Evolutionary conservation across 768 basidiomycete genomes (phyloP).

Genomic region (Termitomyces sp.): DNA sequence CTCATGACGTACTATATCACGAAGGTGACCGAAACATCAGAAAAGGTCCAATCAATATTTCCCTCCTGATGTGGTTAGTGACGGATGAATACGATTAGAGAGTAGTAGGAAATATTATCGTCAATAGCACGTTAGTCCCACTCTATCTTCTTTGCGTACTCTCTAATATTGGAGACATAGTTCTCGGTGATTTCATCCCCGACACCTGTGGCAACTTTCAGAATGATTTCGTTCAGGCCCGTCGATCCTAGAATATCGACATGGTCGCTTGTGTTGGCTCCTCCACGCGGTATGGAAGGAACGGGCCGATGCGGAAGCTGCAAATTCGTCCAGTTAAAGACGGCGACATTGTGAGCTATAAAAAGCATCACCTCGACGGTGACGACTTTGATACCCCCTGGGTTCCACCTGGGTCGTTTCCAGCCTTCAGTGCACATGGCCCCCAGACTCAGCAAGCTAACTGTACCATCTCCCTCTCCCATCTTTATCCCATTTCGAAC

Average conservation of each 20-base stretch:
- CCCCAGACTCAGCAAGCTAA: conserved; percentile 78
- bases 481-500: conserved; percentile 84
- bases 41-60: conserved; percentile 16
- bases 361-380: conserved; percentile 71
- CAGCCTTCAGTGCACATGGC: conserved; percentile 98
- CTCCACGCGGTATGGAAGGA: conserved; percentile 74
- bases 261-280: conserved; percentile 89
- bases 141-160: conserved; percentile 67
- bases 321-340: neutral
- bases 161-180: conserved; percentile 74
- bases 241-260: conserved; percentile 82
- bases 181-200: conserved; percentile 67
- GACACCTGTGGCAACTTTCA: conserved; percentile 84
- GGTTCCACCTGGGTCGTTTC: conserved; percentile 89
- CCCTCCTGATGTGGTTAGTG: neutral
- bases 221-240: conserved; percentile 82
- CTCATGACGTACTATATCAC: conserved; percentile 23
- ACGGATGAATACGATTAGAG: neutral
- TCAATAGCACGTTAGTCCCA: conserved; percentile 59
- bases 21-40: conserved; percentile 16
- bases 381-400: conserved; percentile 78
- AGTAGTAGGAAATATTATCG: neutral
- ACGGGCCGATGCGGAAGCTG: conserved; percentile 81
- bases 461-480: conserved; percentile 96
- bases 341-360: neutral